Conservation (phyloP, 2,329 filamentous ascomycete species). For the Talaromyces pinophilus region DNA sequence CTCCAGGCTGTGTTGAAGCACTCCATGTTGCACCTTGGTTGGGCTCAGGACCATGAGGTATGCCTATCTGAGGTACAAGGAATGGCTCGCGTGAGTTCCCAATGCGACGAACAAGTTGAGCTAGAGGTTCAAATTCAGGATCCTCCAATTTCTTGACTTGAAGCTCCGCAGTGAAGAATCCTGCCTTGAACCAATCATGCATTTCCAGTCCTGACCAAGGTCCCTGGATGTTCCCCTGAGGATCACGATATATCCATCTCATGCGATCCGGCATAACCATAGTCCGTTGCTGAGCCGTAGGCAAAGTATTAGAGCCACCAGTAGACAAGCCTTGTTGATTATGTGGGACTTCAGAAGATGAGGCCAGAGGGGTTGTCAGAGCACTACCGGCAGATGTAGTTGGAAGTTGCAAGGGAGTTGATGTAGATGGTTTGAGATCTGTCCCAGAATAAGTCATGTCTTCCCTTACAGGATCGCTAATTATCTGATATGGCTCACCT, state of each 20-base stretch:
- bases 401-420: slow-evolving; percentile 39
- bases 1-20: slow-evolving; percentile 50
- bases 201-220: slow-evolving; percentile 97
- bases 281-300: slow-evolving; percentile 69
- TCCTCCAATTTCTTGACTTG: slow-evolving; percentile 95
- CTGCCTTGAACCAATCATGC: slow-evolving; percentile 99
- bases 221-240: slow-evolving; percentile 86
- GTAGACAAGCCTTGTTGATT: slow-evolving; percentile 37
- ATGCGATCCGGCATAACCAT: slow-evolving; percentile 99
- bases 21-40: slow-evolving; percentile 52
- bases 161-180: slow-evolving; percentile 93
- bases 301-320: slow-evolving; percentile 63
- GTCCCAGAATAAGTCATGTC: slow-evolving; percentile 8
- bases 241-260: slow-evolving; percentile 97
- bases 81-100: slow-evolving; percentile 97
- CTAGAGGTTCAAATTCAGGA: slow-evolving; percentile 87
- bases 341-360: slow-evolving; percentile 34
- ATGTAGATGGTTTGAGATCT: slow-evolving; percentile 32
- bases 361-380: slow-evolving; percentile 34
- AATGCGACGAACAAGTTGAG: slow-evolving; percentile 90
- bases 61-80: slow-evolving; percentile 93
- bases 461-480: neutral
- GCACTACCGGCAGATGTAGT: slow-evolving; percentile 38
- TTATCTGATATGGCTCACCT: slow-evolving; percentile 42
- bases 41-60: slow-evolving; percentile 77